These are phyloP conservation scores for Gaertneriomyces sp. DNA, from an alignment of 192 early-diverging fungal species.

Conservation along the genomic window DNA sequence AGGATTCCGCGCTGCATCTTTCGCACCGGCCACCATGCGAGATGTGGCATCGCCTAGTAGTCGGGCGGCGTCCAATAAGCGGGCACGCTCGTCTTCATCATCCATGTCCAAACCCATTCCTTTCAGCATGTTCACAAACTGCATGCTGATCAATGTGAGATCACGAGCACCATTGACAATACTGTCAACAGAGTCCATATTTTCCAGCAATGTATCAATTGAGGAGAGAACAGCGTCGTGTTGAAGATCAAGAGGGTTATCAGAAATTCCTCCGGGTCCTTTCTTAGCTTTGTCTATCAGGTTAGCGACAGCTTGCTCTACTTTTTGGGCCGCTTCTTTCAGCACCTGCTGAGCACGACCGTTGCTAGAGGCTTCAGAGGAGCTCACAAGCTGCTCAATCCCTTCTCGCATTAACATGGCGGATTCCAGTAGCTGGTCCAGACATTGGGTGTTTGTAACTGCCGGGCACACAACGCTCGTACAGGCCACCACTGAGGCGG, in stretches of 20 bases:
- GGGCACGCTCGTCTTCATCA: constrained; percentile 31
- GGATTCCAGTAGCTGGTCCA: constrained; percentile 49
- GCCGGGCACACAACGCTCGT: constrained; percentile 38
- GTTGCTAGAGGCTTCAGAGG: constrained; percentile 20
- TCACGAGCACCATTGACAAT: constrained; percentile 47
- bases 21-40: constrained; percentile 46
- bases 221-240: constrained; percentile 43
- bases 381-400: constrained; percentile 21
- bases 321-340: constrained; percentile 35
- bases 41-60: constrained; percentile 42
- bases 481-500: constrained; percentile 38
- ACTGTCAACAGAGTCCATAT: constrained; percentile 36
- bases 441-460: constrained; percentile 36
- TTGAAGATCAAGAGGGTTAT: constrained; percentile 38
- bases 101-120: constrained; percentile 22
- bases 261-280: constrained; percentile 16
- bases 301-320: constrained; percentile 45
- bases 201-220: constrained; percentile 38
- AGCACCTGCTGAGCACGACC: constrained; percentile 25
- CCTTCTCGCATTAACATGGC: constrained; percentile 42
- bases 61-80: constrained; percentile 39
- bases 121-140: constrained; percentile 51
- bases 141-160: constrained; percentile 43
- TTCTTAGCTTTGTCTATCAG: constrained; percentile 47
- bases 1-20: constrained; percentile 37